phyloP scores from a whole-genome alignment of 1,284 basidiomycete genomes.

The Schizopora paradoxa region DNA sequence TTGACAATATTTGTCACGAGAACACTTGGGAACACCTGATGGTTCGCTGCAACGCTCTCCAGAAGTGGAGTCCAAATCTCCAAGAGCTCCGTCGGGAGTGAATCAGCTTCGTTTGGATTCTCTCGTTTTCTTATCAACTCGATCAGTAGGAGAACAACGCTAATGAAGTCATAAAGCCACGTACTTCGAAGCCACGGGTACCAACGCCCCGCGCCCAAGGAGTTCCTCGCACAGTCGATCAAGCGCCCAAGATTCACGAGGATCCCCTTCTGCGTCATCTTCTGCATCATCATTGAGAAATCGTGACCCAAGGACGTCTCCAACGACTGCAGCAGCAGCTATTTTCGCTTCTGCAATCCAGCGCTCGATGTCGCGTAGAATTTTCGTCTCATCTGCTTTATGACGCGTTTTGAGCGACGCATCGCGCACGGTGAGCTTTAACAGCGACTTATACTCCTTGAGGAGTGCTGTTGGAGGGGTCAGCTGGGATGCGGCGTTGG shows the following conservation, averaged over 20 bases:
- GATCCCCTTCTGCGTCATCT: conserved; percentile 32
- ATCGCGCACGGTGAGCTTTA: conserved; percentile 58
- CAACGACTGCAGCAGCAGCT: conserved; percentile 40
- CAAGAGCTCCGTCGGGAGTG: conserved; percentile 48
- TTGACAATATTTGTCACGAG: conserved; percentile 50
- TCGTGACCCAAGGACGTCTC: conserved; percentile 45
- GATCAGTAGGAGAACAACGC: not conserved
- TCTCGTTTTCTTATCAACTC: conserved; percentile 49
- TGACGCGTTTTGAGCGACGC: conserved; percentile 50
- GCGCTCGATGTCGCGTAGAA: conserved; percentile 55
- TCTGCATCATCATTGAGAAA: conserved; percentile 28
- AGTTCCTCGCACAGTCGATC: conserved; percentile 63
- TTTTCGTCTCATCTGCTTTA: conserved; percentile 42
- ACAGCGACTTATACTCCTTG: conserved; percentile 61
- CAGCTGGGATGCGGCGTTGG: conserved; percentile 22
- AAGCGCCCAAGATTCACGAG: conserved; percentile 58
- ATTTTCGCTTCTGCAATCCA: conserved; percentile 73
- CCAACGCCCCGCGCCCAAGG: conserved; percentile 58
- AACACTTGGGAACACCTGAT: conserved; percentile 47
- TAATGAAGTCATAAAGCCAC: conserved; percentile 19
- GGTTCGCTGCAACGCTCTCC: conserved; percentile 49
- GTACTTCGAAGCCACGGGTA: conserved; percentile 79
- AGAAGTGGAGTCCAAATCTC: conserved; percentile 73
- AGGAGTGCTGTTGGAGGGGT: conserved; percentile 53
- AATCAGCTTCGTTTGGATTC: conserved; percentile 37